A percentile compares a stretch with the other conserved stretches of the same genome.
Evolutionary conservation across 345 rosid species (phyloP).

Genomic region (Luvunga scandens): DNA sequence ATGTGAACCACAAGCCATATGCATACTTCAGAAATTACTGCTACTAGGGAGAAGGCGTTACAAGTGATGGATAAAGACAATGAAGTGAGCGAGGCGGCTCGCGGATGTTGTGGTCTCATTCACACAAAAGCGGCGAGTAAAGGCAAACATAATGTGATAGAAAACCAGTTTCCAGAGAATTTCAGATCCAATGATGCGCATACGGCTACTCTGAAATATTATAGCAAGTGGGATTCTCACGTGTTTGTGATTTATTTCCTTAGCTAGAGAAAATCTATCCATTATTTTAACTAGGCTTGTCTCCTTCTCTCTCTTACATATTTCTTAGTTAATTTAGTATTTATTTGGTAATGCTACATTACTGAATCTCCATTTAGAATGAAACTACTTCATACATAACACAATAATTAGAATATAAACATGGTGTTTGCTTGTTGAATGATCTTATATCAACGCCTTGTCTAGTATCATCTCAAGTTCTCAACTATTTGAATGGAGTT

Average conservation of each 20-base stretch:
- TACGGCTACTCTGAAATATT: too few relatives aligned
- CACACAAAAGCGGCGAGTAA: not conserved
- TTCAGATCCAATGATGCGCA: too few relatives aligned
- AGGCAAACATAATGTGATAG: not conserved
- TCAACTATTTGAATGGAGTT: not conserved
- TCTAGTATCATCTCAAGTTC: not conserved
- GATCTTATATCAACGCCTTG: not conserved
- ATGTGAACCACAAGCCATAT: not conserved
- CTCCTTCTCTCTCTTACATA: too few relatives aligned
- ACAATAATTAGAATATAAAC: too few relatives aligned
- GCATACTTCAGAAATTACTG: not conserved
- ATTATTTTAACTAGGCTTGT: too few relatives aligned
- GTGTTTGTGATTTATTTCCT: not conserved
- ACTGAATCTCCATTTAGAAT: too few relatives aligned
- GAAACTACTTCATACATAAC: not conserved
- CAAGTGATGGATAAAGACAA: not conserved
- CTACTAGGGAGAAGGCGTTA: conserved; percentile 15
- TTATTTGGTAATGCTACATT: too few relatives aligned
- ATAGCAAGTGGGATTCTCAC: not conserved
- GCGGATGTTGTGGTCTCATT: not conserved
- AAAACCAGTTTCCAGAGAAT: not conserved
- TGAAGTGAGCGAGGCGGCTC: not conserved
- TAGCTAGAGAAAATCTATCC: too few relatives aligned
- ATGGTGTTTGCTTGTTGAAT: not conserved
- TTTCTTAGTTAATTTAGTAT: too few relatives aligned